Percentiles rank a stretch among this genome's conserved stretches.
Evolutionary conservation across 2,329 filamentous ascomycete species (phyloP).

Genomic region (Neonectria coccinea): DNA sequence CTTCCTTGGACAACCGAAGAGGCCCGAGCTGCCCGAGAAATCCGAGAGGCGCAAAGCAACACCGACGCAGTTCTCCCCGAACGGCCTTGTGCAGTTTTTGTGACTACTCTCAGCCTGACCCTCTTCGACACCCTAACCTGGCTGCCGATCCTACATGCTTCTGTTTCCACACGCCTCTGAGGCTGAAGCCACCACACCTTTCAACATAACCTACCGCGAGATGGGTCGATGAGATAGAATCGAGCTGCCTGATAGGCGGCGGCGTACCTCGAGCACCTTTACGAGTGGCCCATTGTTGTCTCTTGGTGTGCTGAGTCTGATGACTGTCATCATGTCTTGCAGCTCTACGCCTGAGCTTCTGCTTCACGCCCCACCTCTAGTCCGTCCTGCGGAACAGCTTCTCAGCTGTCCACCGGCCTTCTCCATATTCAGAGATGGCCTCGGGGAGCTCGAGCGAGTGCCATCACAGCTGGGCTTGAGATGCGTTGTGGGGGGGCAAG

Average conservation of each 20-base stretch:
- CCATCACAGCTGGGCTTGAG: constrained; percentile 2
- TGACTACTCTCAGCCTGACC: constrained; percentile 1
- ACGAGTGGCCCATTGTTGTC: constrained; percentile 2
- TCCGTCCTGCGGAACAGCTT: constrained; percentile 1
- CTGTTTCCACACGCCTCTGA: constrained; percentile 15
- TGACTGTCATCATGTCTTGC: constrained; percentile 26
- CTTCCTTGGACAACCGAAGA: constrained; percentile 13
- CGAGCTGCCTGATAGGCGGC: constrained; percentile 19
- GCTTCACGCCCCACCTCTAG: constrained; percentile 21
- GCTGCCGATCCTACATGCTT: constrained; percentile 8
- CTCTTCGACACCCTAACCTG: constrained; percentile 15
- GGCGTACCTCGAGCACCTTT: constrained; percentile 6
- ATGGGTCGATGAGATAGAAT: constrained; percentile 24
- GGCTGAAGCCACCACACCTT: constrained; percentile 24
- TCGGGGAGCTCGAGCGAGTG: constrained; percentile 12
- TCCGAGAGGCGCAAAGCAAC: neutral
- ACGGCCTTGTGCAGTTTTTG: neutral
- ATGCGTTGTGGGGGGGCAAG: constrained; percentile 5
- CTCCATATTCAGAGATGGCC: constrained; percentile 2
- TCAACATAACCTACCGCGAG: neutral
- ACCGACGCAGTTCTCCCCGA: neutral
- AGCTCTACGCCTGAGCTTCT: constrained; percentile 24
- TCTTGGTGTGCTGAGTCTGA: constrained; percentile 23
- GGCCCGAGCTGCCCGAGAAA: constrained; percentile 1
- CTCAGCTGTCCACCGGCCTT: neutral